Base-by-base conservation (phyloP, 306 rosid species). In the Abrus pulchellus region DNA sequence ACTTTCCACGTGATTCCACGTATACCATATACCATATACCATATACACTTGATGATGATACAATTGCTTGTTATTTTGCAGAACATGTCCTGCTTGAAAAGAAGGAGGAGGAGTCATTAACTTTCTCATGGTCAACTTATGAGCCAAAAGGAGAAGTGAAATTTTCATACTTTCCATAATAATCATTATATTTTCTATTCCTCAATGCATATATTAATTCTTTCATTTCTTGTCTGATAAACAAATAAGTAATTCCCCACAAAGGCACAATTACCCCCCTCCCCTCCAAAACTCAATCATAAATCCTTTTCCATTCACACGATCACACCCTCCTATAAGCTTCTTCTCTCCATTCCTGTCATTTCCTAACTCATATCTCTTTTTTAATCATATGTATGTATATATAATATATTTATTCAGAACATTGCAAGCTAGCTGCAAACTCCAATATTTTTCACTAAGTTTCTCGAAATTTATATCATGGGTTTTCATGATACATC, bases 1-100 rank as follows among this genome's bases (percentile, higher is more conserved):
- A 84, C 92, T 86, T 85, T 90, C 85, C 89, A 84, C 88, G 89
- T 88, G 87, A 86, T 73, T 87, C 94, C 90, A 88, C 91, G 85
- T 72, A 84, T 79, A 82, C 87, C 72, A 72, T 34, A 67, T 79
- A 82, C 87, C 72, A 72, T 34, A 67, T 40, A 79, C 79, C 68
- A 72, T 57, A 28, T 74, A 52, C 84, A 74, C 83, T 52, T 63
- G 81, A 79, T 83, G 84, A 77, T 68, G 74, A 40, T 63, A 5
- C 72, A 65, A 36, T 62, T 56, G 43, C 69, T 75, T 59, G 83
- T 68, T 79, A 41, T 83, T 76, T 54, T 36, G 50, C 61, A 28
- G 61, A 74, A 75, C 76, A 52, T 82, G 61, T 48, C 73, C 78
- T 52, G 1, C 78, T 65, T 56, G 14, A 36, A 75, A 79, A 86